These are phyloP conservation scores for Collybia sordida DNA, from an alignment of 768 basidiomycete species.

Conservation along the genomic window DNA sequence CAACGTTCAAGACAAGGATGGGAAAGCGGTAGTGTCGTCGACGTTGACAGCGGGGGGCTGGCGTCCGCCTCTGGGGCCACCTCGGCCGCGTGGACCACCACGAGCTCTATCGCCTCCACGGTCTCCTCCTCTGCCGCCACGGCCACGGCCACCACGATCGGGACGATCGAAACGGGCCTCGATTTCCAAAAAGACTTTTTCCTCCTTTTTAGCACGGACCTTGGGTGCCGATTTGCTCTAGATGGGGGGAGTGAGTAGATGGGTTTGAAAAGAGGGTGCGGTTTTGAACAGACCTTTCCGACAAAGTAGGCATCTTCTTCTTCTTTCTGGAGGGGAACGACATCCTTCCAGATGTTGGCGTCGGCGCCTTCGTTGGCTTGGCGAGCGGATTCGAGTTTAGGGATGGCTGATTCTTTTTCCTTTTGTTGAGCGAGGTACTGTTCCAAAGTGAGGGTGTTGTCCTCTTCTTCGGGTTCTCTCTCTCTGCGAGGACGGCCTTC, in stretches of 20 bases:
- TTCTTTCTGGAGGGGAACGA: constrained; percentile 64
- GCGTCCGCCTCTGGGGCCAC: constrained; percentile 45
- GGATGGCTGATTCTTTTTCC: constrained; percentile 59
- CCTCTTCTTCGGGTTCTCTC: constrained; percentile 79
- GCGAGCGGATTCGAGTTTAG: constrained; percentile 76
- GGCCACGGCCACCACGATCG: constrained; percentile 61
- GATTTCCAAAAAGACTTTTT: constrained; percentile 91
- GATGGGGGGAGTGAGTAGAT: constrained; percentile 3
- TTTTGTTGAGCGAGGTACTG: constrained; percentile 87
- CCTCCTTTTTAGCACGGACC: constrained; percentile 75
- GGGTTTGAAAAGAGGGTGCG: neutral
- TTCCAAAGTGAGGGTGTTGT: constrained; percentile 91
- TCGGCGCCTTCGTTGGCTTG: constrained; percentile 83
- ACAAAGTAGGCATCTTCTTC: constrained; percentile 82
- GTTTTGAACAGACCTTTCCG: constrained; percentile 81
- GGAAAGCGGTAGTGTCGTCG: constrained; percentile 86
- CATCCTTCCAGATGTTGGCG: constrained; percentile 69
- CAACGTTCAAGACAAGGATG: constrained; percentile 64
- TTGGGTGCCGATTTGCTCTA: constrained; percentile 70
- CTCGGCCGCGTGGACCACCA: constrained; percentile 31
- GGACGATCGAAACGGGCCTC: constrained; percentile 88
- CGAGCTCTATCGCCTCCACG: constrained; percentile 40
- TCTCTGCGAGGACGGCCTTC: constrained; percentile 46
- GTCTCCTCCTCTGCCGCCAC: constrained; percentile 46
- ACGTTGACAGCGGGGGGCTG: constrained; percentile 57